Percentiles rank a stretch among this genome's conserved stretches.
Evolutionary conservation across 768 basidiomycete genomes (phyloP).

Genomic region (Boletus speciosus): DNA sequence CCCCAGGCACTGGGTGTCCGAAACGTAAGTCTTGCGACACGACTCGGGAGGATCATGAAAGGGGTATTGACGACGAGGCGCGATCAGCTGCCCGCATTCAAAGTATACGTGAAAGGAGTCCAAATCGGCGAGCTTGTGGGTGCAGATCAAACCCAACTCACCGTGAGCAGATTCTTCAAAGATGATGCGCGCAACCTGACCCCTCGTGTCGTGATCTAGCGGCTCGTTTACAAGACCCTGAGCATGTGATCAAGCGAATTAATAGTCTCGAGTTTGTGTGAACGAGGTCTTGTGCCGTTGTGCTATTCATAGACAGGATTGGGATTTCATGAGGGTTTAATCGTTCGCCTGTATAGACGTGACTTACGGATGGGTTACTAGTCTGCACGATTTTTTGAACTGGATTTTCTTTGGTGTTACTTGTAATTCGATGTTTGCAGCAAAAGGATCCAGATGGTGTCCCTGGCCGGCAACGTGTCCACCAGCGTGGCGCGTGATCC

Average conservation of each 20-base stretch:
- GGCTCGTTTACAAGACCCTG: conserved; percentile 28
- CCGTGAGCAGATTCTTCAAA: conserved; percentile 12
- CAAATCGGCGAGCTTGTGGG: conserved; percentile 30
- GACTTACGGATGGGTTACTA: conserved; percentile 12
- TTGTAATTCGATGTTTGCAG: background rate
- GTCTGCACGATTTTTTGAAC: background rate
- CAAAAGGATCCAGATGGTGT: background rate
- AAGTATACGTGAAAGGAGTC: conserved; percentile 30
- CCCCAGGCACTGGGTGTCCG: conserved; percentile 23
- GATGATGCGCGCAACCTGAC: conserved; percentile 17
- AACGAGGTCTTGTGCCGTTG: conserved; percentile 1
- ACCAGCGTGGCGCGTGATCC: conserved; percentile 4
- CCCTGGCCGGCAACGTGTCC: conserved; percentile 19
- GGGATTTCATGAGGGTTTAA: conserved; percentile 11
- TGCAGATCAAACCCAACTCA: conserved; percentile 23
- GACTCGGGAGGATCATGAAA: conserved; percentile 13
- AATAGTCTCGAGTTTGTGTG: conserved; percentile 7
- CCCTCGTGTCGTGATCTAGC: conserved; percentile 19
- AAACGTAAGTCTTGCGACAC: conserved; percentile 13
- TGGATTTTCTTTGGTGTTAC: conserved; percentile 4
- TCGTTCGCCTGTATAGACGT: conserved; percentile 14
- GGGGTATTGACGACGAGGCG: conserved; percentile 7
- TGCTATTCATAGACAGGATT: conserved; percentile 21
- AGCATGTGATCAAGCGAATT: conserved; percentile 19
- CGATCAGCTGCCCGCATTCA: conserved; percentile 28